A percentile compares a stretch with the other conserved stretches of the same genome.
Conservation (phyloP, 176 grass and related monocot species). For the Neostapfia colusana region DNA sequence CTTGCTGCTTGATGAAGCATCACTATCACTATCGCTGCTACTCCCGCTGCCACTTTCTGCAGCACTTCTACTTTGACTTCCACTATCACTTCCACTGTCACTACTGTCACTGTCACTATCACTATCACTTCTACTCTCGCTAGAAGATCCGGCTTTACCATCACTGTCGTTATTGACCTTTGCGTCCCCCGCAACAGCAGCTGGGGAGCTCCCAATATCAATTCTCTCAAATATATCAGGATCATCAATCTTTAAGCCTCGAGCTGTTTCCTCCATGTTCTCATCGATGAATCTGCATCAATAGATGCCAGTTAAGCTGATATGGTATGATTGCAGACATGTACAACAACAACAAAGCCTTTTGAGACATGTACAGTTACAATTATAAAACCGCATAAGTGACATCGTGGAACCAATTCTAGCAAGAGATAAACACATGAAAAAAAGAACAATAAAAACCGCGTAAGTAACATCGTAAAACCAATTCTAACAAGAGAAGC, state of each 20-base stretch:
- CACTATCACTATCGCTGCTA: constrained; percentile 92
- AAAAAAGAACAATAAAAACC: neutral
- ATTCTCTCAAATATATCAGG: constrained; percentile 55
- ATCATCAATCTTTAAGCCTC: constrained; percentile 59
- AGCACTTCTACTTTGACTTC: constrained; percentile 74
- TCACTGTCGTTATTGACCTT: constrained; percentile 63
- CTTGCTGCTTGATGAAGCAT: constrained; percentile 81
- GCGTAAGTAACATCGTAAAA: too few relatives aligned
- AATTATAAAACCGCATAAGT: constrained; percentile 2
- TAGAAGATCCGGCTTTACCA: constrained; percentile 69
- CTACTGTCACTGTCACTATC: constrained; percentile 93
- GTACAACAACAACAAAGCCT: neutral
- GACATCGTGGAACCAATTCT: constrained; percentile 11
- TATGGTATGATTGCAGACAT: constrained; percentile 49
- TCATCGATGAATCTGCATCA: constrained; percentile 46
- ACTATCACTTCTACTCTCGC: constrained; percentile 79
- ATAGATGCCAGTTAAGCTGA: constrained; percentile 34
- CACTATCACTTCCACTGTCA: constrained; percentile 83
- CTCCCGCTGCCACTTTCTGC: constrained; percentile 65
- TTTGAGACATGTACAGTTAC: neutral
- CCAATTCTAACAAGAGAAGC: too few relatives aligned
- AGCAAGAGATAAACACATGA: neutral
- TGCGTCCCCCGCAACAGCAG: constrained; percentile 37
- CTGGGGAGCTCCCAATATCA: constrained; percentile 54
- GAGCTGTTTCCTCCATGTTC: constrained; percentile 55